Evolutionary conservation across 257 asterid genomes (phyloP).

Genomic region (Penstemon newberryi): DNA sequence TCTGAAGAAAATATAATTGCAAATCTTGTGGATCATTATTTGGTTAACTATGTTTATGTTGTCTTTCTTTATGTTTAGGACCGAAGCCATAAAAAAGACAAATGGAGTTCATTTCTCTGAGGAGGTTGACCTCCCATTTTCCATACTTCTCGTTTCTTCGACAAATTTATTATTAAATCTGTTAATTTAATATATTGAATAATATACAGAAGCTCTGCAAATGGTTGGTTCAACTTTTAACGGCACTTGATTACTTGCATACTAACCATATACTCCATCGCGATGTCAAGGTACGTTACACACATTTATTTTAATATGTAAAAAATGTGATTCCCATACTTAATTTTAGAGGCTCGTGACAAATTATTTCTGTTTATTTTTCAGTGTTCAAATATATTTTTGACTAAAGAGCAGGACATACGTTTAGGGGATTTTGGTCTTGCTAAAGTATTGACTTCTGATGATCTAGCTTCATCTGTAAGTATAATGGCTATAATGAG

Average conservation of each 20-base stretch:
- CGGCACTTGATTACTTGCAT: slow-evolving; percentile 97
- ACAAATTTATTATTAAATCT: slow-evolving; percentile 5
- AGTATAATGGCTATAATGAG: slow-evolving; percentile 34
- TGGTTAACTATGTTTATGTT: slow-evolving; percentile 19
- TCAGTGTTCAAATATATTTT: slow-evolving; percentile 97
- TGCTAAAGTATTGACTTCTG: slow-evolving; percentile 85
- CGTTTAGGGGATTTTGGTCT: slow-evolving; percentile 99
- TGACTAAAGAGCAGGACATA: slow-evolving; percentile 87
- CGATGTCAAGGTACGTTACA: slow-evolving; percentile 80
- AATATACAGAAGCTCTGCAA: slow-evolving; percentile 83
- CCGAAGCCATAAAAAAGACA: slow-evolving; percentile 84
- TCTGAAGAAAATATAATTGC: background rate
- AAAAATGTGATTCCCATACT: too few species aligned
- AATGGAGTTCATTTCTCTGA: slow-evolving; percentile 87
- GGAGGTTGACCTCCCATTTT: slow-evolving; percentile 55
- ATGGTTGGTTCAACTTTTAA: slow-evolving; percentile 91
- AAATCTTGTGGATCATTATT: background rate
- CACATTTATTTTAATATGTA: background rate
- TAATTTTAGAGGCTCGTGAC: slow-evolving; percentile 16
- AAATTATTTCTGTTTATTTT: slow-evolving; percentile 30
- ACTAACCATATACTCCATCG: slow-evolving; percentile 88
- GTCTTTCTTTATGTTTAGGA: slow-evolving; percentile 49
- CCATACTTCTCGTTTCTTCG: background rate
- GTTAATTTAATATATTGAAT: slow-evolving; percentile 27
- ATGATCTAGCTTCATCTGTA: slow-evolving; percentile 97